Evolutionary conservation across 805 yeast genomes (phyloP).

Genomic region (Wickerhamomyces hampshirensis): DNA sequence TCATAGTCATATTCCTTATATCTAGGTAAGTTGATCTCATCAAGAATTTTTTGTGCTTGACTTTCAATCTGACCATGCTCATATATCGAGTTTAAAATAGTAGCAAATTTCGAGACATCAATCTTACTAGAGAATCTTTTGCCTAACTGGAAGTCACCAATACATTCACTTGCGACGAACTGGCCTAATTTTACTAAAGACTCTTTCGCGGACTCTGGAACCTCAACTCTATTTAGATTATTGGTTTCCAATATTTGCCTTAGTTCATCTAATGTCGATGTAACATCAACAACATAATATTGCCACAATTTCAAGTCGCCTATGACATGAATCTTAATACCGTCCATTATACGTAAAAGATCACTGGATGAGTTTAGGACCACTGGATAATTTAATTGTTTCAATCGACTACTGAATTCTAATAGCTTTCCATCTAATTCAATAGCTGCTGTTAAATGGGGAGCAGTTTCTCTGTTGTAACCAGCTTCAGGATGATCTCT

Average conservation of each 20-base stretch:
- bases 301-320: constrained; percentile 77
- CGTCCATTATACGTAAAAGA: constrained; percentile 57
- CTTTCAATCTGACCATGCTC: constrained; percentile 28
- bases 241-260: constrained; percentile 30
- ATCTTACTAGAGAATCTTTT: constrained; percentile 49
- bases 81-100: constrained; percentile 39
- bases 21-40: constrained; percentile 71
- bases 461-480: constrained; percentile 80
- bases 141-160: constrained; percentile 38
- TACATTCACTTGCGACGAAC: constrained; percentile 40
- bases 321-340: constrained; percentile 63
- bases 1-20: constrained; percentile 78
- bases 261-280: constrained; percentile 34
- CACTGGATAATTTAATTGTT: constrained; percentile 57
- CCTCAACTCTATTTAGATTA: constrained; percentile 28
- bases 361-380: constrained; percentile 47
- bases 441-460: constrained; percentile 80
- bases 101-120: constrained; percentile 45
- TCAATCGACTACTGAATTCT: constrained; percentile 58
- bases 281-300: constrained; percentile 68
- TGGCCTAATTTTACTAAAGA: constrained; percentile 41
- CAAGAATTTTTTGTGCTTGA: constrained; percentile 51
- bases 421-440: constrained; percentile 71
- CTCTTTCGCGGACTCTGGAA: constrained; percentile 40
- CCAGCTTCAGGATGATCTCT: constrained; percentile 87